phyloP scores from a whole-genome alignment of 2,329 filamentous ascomycete species.

The Cercospora zeae-maydis region DNA sequence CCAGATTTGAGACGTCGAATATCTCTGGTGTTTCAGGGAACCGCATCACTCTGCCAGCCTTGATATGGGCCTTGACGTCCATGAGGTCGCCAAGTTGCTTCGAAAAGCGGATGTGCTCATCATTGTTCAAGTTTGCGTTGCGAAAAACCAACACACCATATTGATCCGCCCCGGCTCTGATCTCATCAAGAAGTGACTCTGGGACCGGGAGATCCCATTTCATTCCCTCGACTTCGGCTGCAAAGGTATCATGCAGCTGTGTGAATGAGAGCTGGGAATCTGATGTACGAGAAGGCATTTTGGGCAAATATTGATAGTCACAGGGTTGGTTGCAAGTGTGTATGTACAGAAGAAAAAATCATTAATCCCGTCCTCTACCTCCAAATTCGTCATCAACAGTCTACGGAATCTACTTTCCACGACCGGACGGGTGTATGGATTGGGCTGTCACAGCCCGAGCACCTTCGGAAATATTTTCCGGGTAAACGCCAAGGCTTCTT shows the following conservation, averaged over 20 bases:
- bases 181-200: slow-evolving; percentile 16
- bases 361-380: background rate
- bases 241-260: slow-evolving; percentile 20
- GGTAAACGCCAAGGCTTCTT: background rate
- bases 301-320: background rate
- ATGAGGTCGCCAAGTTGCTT: slow-evolving; percentile 54
- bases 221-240: slow-evolving; percentile 18
- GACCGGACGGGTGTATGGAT: background rate
- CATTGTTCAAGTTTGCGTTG: slow-evolving; percentile 50
- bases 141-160: slow-evolving; percentile 55
- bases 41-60: slow-evolving; percentile 47
- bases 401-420: background rate
- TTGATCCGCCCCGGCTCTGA: slow-evolving; percentile 32
- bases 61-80: slow-evolving; percentile 51
- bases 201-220: slow-evolving; percentile 19
- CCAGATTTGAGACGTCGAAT: slow-evolving; percentile 57
- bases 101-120: slow-evolving; percentile 51
- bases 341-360: background rate
- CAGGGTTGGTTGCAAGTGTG: background rate
- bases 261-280: slow-evolving; percentile 14
- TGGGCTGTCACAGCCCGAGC: background rate
- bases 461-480: background rate
- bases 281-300: slow-evolving; percentile 23
- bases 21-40: slow-evolving; percentile 48
- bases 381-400: background rate